Evolutionary conservation across 2,329 filamentous ascomycete species (phyloP), one percentile per base, ranked within the genome.

Genomic region (Cryphonectria nitschkei): DNA sequence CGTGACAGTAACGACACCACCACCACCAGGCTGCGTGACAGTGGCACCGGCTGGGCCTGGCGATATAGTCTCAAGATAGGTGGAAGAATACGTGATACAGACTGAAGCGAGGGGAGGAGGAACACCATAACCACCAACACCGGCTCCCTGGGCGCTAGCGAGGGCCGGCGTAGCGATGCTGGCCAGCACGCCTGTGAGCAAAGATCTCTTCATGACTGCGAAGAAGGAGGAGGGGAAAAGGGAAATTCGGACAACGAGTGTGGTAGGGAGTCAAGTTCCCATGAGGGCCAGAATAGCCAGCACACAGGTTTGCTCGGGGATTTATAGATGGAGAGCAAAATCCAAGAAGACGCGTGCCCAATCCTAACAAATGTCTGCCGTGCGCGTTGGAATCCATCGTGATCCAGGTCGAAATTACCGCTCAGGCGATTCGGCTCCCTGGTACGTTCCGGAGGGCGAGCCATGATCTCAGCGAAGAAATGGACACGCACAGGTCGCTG

Each of bases 401-500:
- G 19, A 61, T 61, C 39, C 34, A 39, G 7, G 6, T 61, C 58
- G 58, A 61, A 39, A 39, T 61, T 39, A 39, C 58, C 34, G 32
- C 54, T 32, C 14, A 32, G 54, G 54, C 8, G 26, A 32, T 58
- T 32, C 13, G 5, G 29, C 13, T 32, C 11, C 11, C 54, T 22
- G 26, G 26, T 61, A n/a, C 58, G 58, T 61, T 61, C 58, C 58
- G 58, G 58, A 61, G 32, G 19, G 32, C 6, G 58, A 39, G 58
- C 58, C 19, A 61, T 61, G 58, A 58, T 58, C 54, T 58, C 54
- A 58, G 26, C 26, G 54, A 58, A 58, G 54, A 58, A 29, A 32
- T 34, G 26, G 54, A 58, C 54, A 29, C 29, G 54, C 26, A 29
- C 54, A 32, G 26, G 54, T 14, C 54, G 29, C 26, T 34, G 54